phyloP scores from a whole-genome alignment of 2,329 filamentous ascomycete species.

The Fusarium redolens region DNA sequence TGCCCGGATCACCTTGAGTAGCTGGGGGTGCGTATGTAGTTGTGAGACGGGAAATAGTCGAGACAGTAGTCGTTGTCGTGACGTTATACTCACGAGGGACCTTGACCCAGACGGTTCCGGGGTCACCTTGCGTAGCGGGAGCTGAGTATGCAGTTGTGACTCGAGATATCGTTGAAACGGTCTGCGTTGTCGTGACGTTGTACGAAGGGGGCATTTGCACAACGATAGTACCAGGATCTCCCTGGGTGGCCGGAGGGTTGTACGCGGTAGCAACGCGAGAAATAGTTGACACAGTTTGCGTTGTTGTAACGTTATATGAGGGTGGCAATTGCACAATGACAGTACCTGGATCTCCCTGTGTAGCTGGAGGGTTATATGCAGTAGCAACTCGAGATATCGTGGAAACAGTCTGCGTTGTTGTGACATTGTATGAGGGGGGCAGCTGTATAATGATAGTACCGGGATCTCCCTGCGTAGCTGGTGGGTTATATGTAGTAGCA shows the following conservation, averaged over 20 bases:
- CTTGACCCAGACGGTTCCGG: slow-evolving; percentile 1
- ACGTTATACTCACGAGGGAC: slow-evolving; percentile 9
- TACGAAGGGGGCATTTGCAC: not conserved
- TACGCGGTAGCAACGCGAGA: not conserved
- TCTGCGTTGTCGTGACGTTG: slow-evolving; percentile 7
- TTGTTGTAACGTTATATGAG: slow-evolving; percentile 1
- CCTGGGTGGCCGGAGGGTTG: not conserved
- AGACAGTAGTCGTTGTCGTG: not conserved
- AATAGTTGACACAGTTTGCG: not conserved
- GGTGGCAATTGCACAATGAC: slow-evolving; percentile 4
- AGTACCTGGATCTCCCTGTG: slow-evolving; percentile 7
- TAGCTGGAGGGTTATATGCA: not conserved
- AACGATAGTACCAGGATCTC: slow-evolving; percentile 10
- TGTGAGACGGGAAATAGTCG: not conserved
- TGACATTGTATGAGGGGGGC: slow-evolving; percentile 12
- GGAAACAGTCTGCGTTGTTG: not conserved
- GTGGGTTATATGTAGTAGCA: not conserved
- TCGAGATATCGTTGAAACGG: not conserved
- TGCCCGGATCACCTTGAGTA: slow-evolving; percentile 3
- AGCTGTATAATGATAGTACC: slow-evolving; percentile 4
- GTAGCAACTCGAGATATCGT: not conserved
- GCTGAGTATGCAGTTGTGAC: slow-evolving; percentile 3
- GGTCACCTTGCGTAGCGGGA: slow-evolving; percentile 1
- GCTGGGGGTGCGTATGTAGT: slow-evolving; percentile 9
- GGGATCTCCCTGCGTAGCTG: slow-evolving; percentile 1